A percentile compares a stretch with the other conserved stretches of the same genome.
phyloP scores from a whole-genome alignment of 2,329 filamentous ascomycete genomes.

The Pseudogymnoascus sp. region DNA sequence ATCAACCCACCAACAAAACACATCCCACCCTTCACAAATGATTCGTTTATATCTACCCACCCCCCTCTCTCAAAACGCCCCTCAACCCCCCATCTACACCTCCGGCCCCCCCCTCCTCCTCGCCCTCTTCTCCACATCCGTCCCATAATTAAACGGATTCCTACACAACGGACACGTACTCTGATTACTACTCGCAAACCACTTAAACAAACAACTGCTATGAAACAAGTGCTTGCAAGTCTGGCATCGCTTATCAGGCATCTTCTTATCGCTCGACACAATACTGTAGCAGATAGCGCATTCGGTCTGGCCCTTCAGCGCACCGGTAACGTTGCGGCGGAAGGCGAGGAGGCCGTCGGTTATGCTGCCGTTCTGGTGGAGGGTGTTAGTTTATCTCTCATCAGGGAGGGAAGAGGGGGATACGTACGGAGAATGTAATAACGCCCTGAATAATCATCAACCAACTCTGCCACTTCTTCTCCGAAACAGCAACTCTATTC shows the following conservation, averaged over 20 bases:
- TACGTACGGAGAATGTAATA: slow-evolving; percentile 73
- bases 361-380: slow-evolving; percentile 64
- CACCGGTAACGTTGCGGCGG: slow-evolving; percentile 77
- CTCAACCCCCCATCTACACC: background rate
- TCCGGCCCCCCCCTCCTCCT: slow-evolving; percentile 14
- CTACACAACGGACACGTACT: slow-evolving; percentile 90
- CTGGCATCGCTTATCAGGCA: slow-evolving; percentile 84
- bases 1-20: background rate
- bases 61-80: background rate
- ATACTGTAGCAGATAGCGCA: slow-evolving; percentile 97
- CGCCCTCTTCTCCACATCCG: slow-evolving; percentile 15
- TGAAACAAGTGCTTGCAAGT: slow-evolving; percentile 97
- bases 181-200: slow-evolving; percentile 91
- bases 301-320: slow-evolving; percentile 86
- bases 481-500: slow-evolving; percentile 78
- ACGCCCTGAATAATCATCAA: slow-evolving; percentile 81
- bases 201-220: slow-evolving; percentile 82
- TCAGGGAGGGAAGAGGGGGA: background rate
- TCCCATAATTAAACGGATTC: slow-evolving; percentile 66
- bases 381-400: background rate
- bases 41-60: background rate
- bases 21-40: background rate
- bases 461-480: slow-evolving; percentile 91
- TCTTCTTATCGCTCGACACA: slow-evolving; percentile 78
- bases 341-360: slow-evolving; percentile 83